Evolutionary conservation across 2,329 filamentous ascomycete genomes (phyloP).

Genomic region (Alternaria ethzedia): DNA sequence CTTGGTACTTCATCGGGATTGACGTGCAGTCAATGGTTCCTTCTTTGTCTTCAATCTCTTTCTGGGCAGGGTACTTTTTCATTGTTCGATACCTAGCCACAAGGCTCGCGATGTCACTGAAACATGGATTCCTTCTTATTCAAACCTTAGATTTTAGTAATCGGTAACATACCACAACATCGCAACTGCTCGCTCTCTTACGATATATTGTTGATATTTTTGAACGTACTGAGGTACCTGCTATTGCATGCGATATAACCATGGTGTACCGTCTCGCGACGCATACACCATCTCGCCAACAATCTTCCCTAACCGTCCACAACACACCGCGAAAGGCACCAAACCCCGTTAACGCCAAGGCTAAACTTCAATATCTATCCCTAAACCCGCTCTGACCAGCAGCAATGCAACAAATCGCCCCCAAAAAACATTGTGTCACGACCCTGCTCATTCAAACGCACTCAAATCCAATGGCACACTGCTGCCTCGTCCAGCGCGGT

Average conservation of each 20-base stretch:
- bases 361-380: conserved; percentile 23
- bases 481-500: conserved; percentile 89
- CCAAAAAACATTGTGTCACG: neutral
- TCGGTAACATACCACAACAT: neutral
- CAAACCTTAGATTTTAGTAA: neutral
- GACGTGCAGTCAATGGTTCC: neutral
- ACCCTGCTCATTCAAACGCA: conserved; percentile 54
- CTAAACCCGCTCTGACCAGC: conserved; percentile 2
- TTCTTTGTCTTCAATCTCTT: neutral
- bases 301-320: neutral
- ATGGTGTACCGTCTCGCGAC: neutral
- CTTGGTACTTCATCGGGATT: neutral
- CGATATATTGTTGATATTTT: neutral
- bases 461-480: conserved; percentile 89
- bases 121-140: neutral
- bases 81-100: neutral
- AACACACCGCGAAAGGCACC: neutral
- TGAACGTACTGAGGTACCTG: neutral
- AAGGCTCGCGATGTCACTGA: neutral
- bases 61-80: neutral
- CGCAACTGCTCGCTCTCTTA: neutral
- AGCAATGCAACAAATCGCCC: conserved; percentile 14
- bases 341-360: conserved; percentile 24
- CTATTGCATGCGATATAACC: neutral
- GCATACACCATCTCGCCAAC: neutral